phyloP scores from a whole-genome alignment of 2,329 filamentous ascomycete species.

The Fonsecaea pedrosoi region DNA sequence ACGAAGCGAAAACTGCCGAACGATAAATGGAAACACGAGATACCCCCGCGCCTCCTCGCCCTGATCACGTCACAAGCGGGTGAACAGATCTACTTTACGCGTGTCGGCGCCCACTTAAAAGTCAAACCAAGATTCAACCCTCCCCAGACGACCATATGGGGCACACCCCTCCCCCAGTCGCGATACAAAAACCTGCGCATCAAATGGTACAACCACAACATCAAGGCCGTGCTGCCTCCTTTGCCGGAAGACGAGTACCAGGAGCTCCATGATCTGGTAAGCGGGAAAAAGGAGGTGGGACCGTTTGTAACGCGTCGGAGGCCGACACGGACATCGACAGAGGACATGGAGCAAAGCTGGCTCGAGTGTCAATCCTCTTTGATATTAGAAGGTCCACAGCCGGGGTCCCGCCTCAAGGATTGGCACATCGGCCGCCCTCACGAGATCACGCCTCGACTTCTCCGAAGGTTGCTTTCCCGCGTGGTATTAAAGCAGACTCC shows the following conservation, averaged over 20 bases:
- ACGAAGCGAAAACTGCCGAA: background rate
- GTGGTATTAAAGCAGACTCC: constrained; percentile 35
- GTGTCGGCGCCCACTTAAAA: constrained; percentile 41
- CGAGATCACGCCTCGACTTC: constrained; percentile 48
- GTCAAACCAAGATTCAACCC: constrained; percentile 41
- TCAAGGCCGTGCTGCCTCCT: constrained; percentile 48
- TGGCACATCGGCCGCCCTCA: constrained; percentile 48
- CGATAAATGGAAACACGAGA: constrained; percentile 47
- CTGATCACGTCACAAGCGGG: constrained; percentile 47
- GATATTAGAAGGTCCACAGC: constrained; percentile 47
- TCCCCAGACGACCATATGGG: constrained; percentile 49
- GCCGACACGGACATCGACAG: constrained; percentile 32
- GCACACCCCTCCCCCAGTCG: constrained; percentile 42
- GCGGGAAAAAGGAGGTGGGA: constrained; percentile 42
- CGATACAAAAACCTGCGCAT: constrained; percentile 47
- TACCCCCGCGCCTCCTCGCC: constrained; percentile 43
- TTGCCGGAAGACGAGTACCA: constrained; percentile 48
- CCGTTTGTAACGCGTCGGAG: constrained; percentile 40
- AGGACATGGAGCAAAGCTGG: constrained; percentile 18
- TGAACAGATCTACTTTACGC: constrained; percentile 41
- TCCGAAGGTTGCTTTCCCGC: constrained; percentile 42
- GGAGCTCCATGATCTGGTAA: constrained; percentile 45
- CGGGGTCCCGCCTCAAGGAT: constrained; percentile 45
- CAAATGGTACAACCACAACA: constrained; percentile 47
- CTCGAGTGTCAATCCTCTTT: constrained; percentile 43